phyloP scores from a whole-genome alignment of 2,329 filamentous ascomycete genomes.

The Apiospora hydei region DNA sequence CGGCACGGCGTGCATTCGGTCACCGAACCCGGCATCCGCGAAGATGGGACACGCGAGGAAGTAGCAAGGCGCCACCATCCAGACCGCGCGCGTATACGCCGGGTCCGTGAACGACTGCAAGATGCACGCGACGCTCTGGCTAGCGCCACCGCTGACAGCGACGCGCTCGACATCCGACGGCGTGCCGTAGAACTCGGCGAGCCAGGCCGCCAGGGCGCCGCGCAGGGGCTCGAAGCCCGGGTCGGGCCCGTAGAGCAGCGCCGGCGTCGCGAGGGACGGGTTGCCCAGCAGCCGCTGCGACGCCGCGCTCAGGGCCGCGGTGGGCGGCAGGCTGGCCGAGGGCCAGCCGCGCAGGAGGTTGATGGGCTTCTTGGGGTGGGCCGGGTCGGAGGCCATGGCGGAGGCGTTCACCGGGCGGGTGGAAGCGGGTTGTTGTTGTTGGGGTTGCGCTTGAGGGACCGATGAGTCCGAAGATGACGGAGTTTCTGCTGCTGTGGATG shows the following conservation, averaged over 20 bases:
- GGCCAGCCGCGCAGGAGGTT: constrained; percentile 77
- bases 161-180: constrained; percentile 62
- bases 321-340: constrained; percentile 67
- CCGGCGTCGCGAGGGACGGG: constrained; percentile 64
- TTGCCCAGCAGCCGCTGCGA: constrained; percentile 67
- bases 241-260: constrained; percentile 83
- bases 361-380: constrained; percentile 52
- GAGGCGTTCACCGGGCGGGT: neutral
- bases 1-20: constrained; percentile 71
- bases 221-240: constrained; percentile 75
- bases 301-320: constrained; percentile 65
- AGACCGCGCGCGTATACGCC: constrained; percentile 74
- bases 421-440: neutral
- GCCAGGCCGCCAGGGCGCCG: constrained; percentile 72
- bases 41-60: constrained; percentile 88
- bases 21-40: constrained; percentile 77
- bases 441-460: neutral
- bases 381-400: neutral
- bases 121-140: constrained; percentile 80
- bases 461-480: neutral
- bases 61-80: constrained; percentile 84
- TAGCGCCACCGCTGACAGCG: constrained; percentile 84
- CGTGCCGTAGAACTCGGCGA: constrained; percentile 65
- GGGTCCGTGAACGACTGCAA: constrained; percentile 85
- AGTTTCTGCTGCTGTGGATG: neutral